Base-by-base conservation (phyloP, 257 asterid species). In the Fraxinus excelsior region DNA sequence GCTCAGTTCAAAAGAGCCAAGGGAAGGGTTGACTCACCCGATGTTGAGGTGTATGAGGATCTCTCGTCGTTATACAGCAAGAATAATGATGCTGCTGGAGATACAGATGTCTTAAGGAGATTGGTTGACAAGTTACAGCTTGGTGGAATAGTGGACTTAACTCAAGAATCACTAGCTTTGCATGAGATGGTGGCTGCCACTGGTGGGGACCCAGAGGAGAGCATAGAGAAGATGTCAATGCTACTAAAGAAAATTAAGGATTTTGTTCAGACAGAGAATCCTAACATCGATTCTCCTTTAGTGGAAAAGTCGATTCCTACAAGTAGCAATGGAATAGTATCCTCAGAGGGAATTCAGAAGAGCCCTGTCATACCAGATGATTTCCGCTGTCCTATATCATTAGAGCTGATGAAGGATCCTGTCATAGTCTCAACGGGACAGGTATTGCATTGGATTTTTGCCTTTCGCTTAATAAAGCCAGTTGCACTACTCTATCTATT, bases 351-450 rank as follows among this genome's bases (percentile, higher is more conserved):
- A 80, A 80, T 76, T 78, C 85, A 70, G 71, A 93, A 78, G 78
- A 77, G 87, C 85, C 91, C 91, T 79, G 86, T 86, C 79, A 88
- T 93, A 80, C 99, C 99, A 3, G 98, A 93, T 77, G 99, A 96
- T 84, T 96, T 96, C 70, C 97, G 99, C 5, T 96, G 99, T 73
- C 98, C 99, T 67, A 90, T 93, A 80, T 96, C 98, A 40, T 86
- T 93, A 72, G 99, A 96, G 88, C 85, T 96, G 83, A 93, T 96
- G 98, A 84, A 78, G 80, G 99, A 96, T 84, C 99, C 99, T 46
- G 99, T 93, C 86, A 96, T 96, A 81, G 98, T 96, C 75, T 93
- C 99, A 49, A 93, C 99, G 0, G 98, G 99, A 56, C 98, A 96
- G 98, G 99, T 96, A 86, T 76, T 70, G 53, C 35, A 72, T 60